These are phyloP conservation scores for Mycena polygramma DNA, from an alignment of 768 basidiomycete species.

Conservation along the genomic window DNA sequence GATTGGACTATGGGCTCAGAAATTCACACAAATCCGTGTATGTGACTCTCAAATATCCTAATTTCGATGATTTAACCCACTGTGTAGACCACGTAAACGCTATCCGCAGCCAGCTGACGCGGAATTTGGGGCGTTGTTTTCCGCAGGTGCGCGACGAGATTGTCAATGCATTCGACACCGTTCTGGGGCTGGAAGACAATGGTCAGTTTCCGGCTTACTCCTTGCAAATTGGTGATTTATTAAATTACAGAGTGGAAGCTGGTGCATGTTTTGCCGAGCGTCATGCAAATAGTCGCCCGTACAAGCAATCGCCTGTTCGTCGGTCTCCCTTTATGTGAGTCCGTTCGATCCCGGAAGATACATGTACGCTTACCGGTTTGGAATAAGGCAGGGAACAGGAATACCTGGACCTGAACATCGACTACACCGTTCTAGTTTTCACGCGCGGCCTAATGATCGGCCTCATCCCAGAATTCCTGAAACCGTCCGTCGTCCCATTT, in stretches of 20 bases:
- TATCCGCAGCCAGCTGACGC: background rate
- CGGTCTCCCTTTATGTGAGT: background rate
- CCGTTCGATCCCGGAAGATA: background rate
- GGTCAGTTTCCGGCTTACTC: background rate
- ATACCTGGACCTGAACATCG: too few relatives aligned
- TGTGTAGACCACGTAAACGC: background rate
- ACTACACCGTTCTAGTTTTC: too few relatives aligned
- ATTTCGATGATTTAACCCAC: too few relatives aligned
- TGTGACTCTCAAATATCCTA: too few relatives aligned
- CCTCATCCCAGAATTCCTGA: too few relatives aligned
- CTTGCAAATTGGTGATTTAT: background rate
- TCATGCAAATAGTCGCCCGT: background rate
- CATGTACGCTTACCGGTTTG: background rate
- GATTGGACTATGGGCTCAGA: too few relatives aligned
- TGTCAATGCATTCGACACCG: background rate
- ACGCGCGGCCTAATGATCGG: too few relatives aligned
- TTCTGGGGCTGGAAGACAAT: background rate
- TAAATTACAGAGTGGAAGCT: background rate
- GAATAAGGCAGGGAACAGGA: background rate
- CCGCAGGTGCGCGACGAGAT: conserved; percentile 26
- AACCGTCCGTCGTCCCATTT: too few relatives aligned
- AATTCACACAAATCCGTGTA: background rate
- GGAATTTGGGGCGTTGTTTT: background rate
- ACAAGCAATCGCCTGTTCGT: background rate
- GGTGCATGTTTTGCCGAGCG: background rate